Evolutionary conservation across 768 basidiomycete genomes (phyloP).

Genomic region (Leucocoprinus sp.): DNA sequence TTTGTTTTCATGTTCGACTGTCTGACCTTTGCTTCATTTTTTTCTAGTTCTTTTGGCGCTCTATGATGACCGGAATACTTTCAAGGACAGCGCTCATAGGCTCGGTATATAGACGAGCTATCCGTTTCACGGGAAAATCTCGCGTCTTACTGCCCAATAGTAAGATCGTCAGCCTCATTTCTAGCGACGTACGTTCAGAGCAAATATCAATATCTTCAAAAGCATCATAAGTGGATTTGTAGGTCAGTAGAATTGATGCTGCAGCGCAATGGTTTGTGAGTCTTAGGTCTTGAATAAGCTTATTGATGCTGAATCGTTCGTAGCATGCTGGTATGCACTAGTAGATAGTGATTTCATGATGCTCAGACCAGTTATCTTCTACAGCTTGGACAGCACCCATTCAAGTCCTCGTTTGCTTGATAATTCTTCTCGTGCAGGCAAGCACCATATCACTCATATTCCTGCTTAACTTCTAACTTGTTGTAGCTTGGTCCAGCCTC

Average conservation of each 20-base stretch:
- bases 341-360: constrained; percentile 7
- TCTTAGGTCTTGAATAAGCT: background rate
- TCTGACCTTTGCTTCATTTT: background rate
- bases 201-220: too few species aligned
- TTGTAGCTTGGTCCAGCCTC: constrained; percentile 60
- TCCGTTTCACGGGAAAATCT: constrained; percentile 58
- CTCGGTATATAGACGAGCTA: constrained; percentile 62
- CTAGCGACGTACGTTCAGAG: constrained; percentile 47
- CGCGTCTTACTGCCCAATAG: constrained; percentile 55
- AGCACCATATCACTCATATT: background rate
- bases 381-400: constrained; percentile 62
- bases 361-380: background rate
- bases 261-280: constrained; percentile 70
- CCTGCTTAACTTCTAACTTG: background rate
- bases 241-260: constrained; percentile 50
- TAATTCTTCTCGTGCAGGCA: constrained; percentile 52
- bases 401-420: constrained; percentile 50
- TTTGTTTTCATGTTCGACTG: constrained; percentile 14
- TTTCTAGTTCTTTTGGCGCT: constrained; percentile 59
- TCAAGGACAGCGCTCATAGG: constrained; percentile 59
- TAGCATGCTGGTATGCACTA: constrained; percentile 32
- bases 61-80: constrained; percentile 59
- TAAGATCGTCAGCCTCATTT: constrained; percentile 51
- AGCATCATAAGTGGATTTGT: background rate
- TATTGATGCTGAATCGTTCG: background rate